Evolutionary conservation across 192 early-diverging fungal species (phyloP).

Genomic region (Borealophlyctis nickersoniae): DNA sequence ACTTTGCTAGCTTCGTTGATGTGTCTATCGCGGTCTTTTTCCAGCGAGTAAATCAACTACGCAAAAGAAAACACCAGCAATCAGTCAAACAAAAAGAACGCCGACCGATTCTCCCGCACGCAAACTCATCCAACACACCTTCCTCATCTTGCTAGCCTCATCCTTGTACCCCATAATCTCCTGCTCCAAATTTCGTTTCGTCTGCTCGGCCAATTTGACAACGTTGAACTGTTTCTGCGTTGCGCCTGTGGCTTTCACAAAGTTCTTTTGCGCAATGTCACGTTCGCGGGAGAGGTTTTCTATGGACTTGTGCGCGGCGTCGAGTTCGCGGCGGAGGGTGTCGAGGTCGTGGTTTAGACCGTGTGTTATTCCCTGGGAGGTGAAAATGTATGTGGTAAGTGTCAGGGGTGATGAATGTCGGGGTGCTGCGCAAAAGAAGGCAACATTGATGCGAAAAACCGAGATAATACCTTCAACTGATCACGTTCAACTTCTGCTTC

Average conservation of each 20-base stretch:
- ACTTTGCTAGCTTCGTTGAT: constrained; percentile 43
- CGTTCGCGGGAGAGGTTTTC: constrained; percentile 50
- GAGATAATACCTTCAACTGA: constrained; percentile 34
- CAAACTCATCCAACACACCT: too few relatives aligned
- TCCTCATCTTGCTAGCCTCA: constrained; percentile 61
- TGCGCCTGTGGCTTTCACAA: constrained; percentile 49
- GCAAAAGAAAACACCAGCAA: too few relatives aligned
- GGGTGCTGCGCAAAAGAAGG: background rate
- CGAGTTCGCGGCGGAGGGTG: constrained; percentile 34
- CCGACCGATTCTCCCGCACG: too few relatives aligned
- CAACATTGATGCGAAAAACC: background rate
- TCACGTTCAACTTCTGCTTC: constrained; percentile 53
- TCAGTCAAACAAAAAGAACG: too few relatives aligned
- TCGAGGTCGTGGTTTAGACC: constrained; percentile 45
- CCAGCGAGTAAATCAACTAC: constrained; percentile 58
- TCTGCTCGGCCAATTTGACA: constrained; percentile 57
- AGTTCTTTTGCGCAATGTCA: constrained; percentile 59
- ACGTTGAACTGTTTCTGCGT: constrained; percentile 53
- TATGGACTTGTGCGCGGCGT: constrained; percentile 35
- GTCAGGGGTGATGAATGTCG: background rate
- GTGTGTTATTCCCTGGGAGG: constrained; percentile 36
- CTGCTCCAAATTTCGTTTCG: constrained; percentile 57
- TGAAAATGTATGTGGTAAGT: background rate
- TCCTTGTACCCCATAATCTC: constrained; percentile 60
- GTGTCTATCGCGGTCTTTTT: constrained; percentile 55